A percentile compares a stretch with the other conserved stretches of the same genome.
These are phyloP conservation scores for Eruca vesicaria DNA, from an alignment of 441 rosid genomes.

Conservation along the genomic window DNA sequence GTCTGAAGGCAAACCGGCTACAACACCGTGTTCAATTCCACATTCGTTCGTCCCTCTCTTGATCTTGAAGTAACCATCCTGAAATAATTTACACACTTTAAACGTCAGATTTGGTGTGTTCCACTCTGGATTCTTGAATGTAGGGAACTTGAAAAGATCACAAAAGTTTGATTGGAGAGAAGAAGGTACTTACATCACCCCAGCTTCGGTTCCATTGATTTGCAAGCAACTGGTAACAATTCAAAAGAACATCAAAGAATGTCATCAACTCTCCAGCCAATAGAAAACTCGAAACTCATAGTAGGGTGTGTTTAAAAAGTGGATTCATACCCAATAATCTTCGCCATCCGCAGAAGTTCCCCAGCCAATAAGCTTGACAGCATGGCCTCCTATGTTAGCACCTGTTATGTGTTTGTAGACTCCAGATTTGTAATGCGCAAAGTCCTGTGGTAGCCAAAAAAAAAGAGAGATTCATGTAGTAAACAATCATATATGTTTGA, in stretches of 20 bases:
- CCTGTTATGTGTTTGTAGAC: conserved; percentile 84
- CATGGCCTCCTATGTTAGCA: conserved; percentile 76
- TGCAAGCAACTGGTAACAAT: conserved; percentile 73
- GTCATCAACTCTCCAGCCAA: background rate
- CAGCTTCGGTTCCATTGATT: conserved; percentile 95
- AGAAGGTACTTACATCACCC: conserved; percentile 74
- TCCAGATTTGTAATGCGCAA: conserved; percentile 90
- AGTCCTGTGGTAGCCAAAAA: conserved; percentile 57
- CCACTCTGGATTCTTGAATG: background rate
- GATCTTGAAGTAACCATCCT: conserved; percentile 93
- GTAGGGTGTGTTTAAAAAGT: background rate
- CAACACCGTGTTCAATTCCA: conserved; percentile 73
- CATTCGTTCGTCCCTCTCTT: conserved; percentile 89
- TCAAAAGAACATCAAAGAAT: conserved; percentile 11
- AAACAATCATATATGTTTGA: background rate
- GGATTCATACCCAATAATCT: conserved; percentile 76
- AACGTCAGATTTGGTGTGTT: background rate
- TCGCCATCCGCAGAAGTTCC: conserved; percentile 86
- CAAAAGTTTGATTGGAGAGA: background rate
- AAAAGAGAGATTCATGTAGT: background rate
- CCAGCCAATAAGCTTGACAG: conserved; percentile 95
- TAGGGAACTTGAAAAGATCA: background rate
- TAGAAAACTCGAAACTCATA: background rate
- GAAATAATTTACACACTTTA: conserved; percentile 18
- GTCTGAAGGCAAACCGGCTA: conserved; percentile 81